Conservation (phyloP, 148 eudicot genomes). For the Cornus controversa region DNA sequence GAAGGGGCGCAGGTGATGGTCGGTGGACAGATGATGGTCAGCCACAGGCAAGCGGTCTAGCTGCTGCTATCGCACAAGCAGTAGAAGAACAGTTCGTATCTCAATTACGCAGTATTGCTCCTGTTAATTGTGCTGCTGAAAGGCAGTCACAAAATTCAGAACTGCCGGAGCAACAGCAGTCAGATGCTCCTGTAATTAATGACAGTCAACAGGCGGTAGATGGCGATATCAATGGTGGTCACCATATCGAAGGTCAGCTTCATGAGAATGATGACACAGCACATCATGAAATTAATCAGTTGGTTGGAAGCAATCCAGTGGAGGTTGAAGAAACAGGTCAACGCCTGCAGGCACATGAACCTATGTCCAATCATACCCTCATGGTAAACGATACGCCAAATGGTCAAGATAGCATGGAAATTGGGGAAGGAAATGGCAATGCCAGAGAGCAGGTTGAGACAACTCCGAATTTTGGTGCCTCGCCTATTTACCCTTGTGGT, state of each 20-base stretch:
- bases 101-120: conserved; percentile 46
- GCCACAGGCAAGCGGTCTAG: conserved; percentile 89
- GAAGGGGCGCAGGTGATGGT: conserved; percentile 95
- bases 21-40: conserved; percentile 99
- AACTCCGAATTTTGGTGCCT: conserved; percentile 19
- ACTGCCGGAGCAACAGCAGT: conserved; percentile 33
- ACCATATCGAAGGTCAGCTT: conserved; percentile 34
- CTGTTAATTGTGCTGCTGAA: conserved; percentile 36
- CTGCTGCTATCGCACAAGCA: conserved; percentile 76
- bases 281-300: conserved; percentile 27
- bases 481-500: conserved; percentile 21
- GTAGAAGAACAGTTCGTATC: conserved; percentile 80
- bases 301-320: conserved; percentile 30
- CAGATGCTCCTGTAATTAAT: conserved; percentile 26
- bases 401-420: conserved; percentile 52
- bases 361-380: conserved; percentile 26
- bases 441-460: conserved; percentile 36
- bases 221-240: conserved; percentile 31
- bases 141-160: conserved; percentile 40
- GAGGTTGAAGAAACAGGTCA: conserved; percentile 28
- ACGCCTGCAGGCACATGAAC: conserved; percentile 31
- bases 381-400: conserved; percentile 17
- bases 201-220: conserved; percentile 34
- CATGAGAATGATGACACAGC: conserved; percentile 37
- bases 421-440: conserved; percentile 48